Conservation (phyloP, 2,329 filamentous ascomycete genomes). For the Colletotrichum lupini region DNA sequence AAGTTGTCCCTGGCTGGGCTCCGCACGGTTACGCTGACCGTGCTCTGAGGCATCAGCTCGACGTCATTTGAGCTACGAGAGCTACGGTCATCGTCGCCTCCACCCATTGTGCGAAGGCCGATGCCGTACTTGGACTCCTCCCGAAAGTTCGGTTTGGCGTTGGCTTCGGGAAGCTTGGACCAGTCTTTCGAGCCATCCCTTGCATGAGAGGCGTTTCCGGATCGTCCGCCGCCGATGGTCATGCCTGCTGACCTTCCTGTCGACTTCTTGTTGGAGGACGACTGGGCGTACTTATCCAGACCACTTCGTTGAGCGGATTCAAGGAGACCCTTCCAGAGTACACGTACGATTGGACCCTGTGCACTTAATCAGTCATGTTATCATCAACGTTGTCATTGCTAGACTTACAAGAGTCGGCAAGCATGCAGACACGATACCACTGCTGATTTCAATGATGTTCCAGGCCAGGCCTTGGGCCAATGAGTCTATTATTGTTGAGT, state of each 20-base stretch:
- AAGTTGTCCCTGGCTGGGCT: conserved; percentile 7
- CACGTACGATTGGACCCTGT: conserved; percentile 21
- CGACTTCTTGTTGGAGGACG: conserved; percentile 20
- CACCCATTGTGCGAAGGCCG: conserved; percentile 36
- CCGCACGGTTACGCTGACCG: conserved; percentile 18
- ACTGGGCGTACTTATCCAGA: conserved; percentile 5
- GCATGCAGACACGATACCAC: conserved; percentile 31
- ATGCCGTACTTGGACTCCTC: conserved; percentile 36
- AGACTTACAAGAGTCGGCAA: conserved; percentile 23
- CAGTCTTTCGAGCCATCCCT: conserved; percentile 16
- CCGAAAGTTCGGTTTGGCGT: background rate
- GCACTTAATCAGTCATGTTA: background rate
- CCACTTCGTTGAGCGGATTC: conserved; percentile 21
- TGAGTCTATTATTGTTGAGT: background rate
- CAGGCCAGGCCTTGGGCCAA: conserved; percentile 26
- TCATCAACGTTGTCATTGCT: too few relatives aligned
- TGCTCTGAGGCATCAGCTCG: conserved; percentile 8
- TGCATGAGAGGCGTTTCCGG: conserved; percentile 7
- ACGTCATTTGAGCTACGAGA: conserved; percentile 30
- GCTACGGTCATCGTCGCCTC: conserved; percentile 33
- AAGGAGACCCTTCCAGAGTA: conserved; percentile 26
- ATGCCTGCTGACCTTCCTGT: conserved; percentile 3
- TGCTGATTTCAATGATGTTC: conserved; percentile 33
- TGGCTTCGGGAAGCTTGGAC: conserved; percentile 4
- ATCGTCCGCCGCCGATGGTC: conserved; percentile 29